These are phyloP conservation scores for Hypoxylon lienhwacheense DNA, from an alignment of 495 filamentous ascomycete genomes.

Conservation along the genomic window DNA sequence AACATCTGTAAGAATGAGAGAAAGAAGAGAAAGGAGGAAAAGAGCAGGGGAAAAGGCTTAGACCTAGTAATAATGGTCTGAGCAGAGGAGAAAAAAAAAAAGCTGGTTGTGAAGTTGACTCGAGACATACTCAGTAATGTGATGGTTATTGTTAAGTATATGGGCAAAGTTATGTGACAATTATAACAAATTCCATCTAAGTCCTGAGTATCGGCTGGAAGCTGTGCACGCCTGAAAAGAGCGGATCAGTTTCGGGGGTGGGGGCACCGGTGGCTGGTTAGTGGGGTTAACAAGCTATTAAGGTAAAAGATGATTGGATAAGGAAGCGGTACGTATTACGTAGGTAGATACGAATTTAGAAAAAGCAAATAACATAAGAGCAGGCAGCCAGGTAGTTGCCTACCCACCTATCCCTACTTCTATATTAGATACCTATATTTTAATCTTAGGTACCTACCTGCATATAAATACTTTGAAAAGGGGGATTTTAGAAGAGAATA, in stretches of 20 bases:
- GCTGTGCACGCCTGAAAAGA: conserved; percentile 7
- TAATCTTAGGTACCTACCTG: no score
- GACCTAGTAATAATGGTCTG: neutral
- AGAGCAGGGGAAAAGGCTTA: neutral
- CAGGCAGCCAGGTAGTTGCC: no score
- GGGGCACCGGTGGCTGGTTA: conserved; percentile 13
- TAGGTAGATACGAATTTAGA: conserved; percentile 1
- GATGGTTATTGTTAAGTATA: conserved; percentile 19
- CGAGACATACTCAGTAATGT: neutral
- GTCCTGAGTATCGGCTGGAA: conserved; percentile 23
- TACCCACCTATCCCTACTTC: no score
- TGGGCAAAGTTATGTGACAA: neutral
- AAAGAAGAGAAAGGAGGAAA: neutral
- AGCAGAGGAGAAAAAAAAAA: neutral
- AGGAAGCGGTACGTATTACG: neutral
- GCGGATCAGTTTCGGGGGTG: neutral
- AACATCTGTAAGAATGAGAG: neutral
- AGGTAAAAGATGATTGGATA: no score
- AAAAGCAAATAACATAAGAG: no score
- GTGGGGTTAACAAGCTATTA: neutral
- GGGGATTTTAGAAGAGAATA: no score
- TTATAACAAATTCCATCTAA: conserved; percentile 33
- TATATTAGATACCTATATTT: no score
- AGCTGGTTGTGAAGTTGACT: conserved; percentile 23
- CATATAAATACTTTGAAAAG: no score